A percentile compares a stretch with the other conserved stretches of the same genome.
Evolutionary conservation across 768 basidiomycete genomes (phyloP).

Genomic region (Macrolepiota albuminosa): DNA sequence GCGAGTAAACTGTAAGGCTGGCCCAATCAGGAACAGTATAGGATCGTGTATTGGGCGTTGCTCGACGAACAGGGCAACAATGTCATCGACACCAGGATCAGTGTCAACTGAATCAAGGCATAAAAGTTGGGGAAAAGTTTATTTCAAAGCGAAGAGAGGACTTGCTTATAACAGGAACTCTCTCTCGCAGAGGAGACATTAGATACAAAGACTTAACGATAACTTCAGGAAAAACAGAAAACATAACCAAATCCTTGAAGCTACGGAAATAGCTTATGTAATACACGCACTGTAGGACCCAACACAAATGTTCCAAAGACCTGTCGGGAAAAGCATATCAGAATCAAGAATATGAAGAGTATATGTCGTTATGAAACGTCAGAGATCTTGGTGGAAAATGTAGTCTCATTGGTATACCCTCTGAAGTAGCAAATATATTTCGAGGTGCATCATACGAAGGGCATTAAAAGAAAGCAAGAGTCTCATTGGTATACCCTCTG

Average conservation of each 20-base stretch:
- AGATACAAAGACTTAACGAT: neutral
- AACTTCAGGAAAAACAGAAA: neutral
- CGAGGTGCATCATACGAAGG: slow-evolving; percentile 30
- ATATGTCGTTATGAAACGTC: slow-evolving; percentile 37
- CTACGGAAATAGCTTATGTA: neutral
- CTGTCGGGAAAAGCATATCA: neutral
- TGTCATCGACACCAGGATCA: slow-evolving; percentile 85
- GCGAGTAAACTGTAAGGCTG: slow-evolving; percentile 55
- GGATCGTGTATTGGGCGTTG: neutral
- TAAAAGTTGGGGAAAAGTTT: neutral
- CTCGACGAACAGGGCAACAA: slow-evolving; percentile 61
- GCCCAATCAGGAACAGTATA: neutral
- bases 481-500: slow-evolving; percentile 78
- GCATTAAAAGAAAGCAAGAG: slow-evolving; percentile 17
- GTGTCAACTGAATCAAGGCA: slow-evolving; percentile 58
- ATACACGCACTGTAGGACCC: neutral
- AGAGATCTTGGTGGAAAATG: slow-evolving; percentile 80
- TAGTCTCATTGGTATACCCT: slow-evolving; percentile 73
- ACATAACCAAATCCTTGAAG: neutral
- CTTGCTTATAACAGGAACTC: slow-evolving; percentile 67
- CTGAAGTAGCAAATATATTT: slow-evolving; percentile 90
- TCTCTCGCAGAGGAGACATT: slow-evolving; percentile 1
- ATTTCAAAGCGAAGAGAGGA: neutral
- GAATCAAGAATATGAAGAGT: neutral
- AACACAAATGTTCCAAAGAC: neutral